Conservation (phyloP, 192 early-diverging fungal genomes). For the Piromyces sp. region DNA sequence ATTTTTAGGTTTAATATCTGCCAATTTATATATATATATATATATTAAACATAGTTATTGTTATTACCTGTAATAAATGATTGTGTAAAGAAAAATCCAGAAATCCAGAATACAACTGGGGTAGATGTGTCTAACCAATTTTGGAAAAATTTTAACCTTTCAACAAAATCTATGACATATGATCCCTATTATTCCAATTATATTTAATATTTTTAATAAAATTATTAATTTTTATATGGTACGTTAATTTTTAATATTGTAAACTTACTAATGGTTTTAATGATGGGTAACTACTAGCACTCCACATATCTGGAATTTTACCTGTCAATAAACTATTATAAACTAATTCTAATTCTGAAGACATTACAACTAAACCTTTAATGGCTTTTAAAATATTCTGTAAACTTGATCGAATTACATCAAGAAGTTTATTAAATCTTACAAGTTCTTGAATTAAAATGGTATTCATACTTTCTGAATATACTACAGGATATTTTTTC, state of each 20-base stretch:
- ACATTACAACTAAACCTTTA: constrained; percentile 40
- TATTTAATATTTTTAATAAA: not conserved
- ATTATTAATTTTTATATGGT: not conserved
- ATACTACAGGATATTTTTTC: constrained; percentile 33
- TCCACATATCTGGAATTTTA: constrained; percentile 38
- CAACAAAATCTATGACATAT: constrained; percentile 35
- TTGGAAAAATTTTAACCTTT: constrained; percentile 33
- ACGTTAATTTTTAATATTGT: not conserved
- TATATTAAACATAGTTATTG: too few species aligned
- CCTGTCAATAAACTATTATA: constrained; percentile 38
- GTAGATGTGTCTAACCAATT: constrained; percentile 31
- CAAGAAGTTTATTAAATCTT: constrained; percentile 41
- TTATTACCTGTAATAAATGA: constrained; percentile 43
- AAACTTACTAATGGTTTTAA: constrained; percentile 25
- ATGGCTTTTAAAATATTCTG: constrained; percentile 48
- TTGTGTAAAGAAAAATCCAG: constrained; percentile 48
- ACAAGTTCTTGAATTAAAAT: constrained; percentile 49
- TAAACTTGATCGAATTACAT: constrained; percentile 29
- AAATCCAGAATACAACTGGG: constrained; percentile 41
- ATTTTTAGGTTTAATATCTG: too few species aligned
- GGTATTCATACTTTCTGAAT: constrained; percentile 46
- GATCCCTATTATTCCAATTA: constrained; percentile 2
- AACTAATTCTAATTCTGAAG: constrained; percentile 41
- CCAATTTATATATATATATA: too few species aligned
- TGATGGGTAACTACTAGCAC: constrained; percentile 34